phyloP scores from a whole-genome alignment of 495 filamentous ascomycete genomes.

The Podospora conica region DNA sequence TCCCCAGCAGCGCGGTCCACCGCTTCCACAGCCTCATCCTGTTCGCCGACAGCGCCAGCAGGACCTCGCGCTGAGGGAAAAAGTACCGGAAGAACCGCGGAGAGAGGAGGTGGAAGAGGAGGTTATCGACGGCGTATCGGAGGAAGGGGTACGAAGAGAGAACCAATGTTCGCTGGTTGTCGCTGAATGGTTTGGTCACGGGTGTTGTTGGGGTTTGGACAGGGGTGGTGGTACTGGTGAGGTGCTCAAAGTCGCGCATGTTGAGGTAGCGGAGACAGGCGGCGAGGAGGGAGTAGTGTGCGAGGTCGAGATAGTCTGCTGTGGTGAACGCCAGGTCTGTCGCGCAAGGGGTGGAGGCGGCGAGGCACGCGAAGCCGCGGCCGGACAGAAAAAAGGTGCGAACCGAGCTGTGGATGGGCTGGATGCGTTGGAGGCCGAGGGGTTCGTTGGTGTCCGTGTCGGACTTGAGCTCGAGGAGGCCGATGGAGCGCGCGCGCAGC shows the following conservation, averaged over 20 bases:
- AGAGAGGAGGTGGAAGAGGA: conserved; percentile 31
- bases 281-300: conserved; percentile 30
- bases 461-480: conserved; percentile 29
- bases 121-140: conserved; percentile 31
- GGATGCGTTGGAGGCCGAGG: conserved; percentile 29
- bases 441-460: conserved; percentile 22
- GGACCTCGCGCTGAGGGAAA: conserved; percentile 29
- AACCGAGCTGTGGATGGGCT: conserved; percentile 31
- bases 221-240: conserved; percentile 2
- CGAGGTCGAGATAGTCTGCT: conserved; percentile 24
- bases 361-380: conserved; percentile 29
- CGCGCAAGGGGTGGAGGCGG: too few species aligned
- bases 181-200: conserved; percentile 8
- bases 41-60: conserved; percentile 20
- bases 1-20: conserved; percentile 32
- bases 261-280: conserved; percentile 33
- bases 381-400: conserved; percentile 33
- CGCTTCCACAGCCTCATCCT: conserved; percentile 31
- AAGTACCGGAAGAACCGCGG: conserved; percentile 30
- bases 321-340: too few species aligned
- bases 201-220: not conserved
- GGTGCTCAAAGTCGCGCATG: conserved; percentile 31
- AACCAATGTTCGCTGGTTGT: conserved; percentile 25
- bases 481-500: conserved; percentile 33
- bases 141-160: conserved; percentile 33